Evolutionary conservation across 2,329 filamentous ascomycete species (phyloP), one percentile per base, ranked within the genome.

Genomic region (Thermothelomyces thermophilus): DNA sequence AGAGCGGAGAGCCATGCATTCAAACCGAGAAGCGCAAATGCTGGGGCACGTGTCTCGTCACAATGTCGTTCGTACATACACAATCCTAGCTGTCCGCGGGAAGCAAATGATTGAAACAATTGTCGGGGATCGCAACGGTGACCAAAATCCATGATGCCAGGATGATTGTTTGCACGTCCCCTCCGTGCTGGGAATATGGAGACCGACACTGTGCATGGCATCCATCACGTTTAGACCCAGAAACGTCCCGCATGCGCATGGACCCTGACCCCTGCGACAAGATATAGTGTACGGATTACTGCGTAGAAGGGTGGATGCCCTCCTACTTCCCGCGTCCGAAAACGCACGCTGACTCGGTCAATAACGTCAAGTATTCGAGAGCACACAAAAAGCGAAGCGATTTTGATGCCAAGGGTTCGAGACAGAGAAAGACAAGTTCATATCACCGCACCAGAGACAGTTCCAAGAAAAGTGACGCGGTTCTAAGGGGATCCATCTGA

Each of bases 231-330:
- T n/a, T 30, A 40, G 19, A 33, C 13, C 44, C 44, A 33, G 31
- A 44, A 16, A 28, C 26, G 34, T 34, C n/a, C 41, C 34, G 36
- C 5, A 14, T 20, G 20, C 14, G 41, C 48, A 52, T 49, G 30
- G 44, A 37, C 51, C 54, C 19, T 51, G 53, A 45, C 13, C 52
- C 53, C 42, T 55, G 52, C 14, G 13, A 31, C 26, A n/a, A 10
- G 14, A 17, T 2, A 17, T 42, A 36, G 46, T 33, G n/a, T n/a
- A n/a, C n/a, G n/a, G n/a, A n/a, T n/a, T n/a, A n/a, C n/a, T n/a
- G n/a, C n/a, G n/a, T n/a, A n/a, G n/a, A n/a, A 42, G 30, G 34
- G 39, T 36, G 22, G 46, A 36, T 36, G 39, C 31, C 31, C 46
- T 40, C 9, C 24, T 24, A 14, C 22, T 13, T 37, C 37, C 13